Base-by-base conservation (phyloP, 2,329 filamentous ascomycete genomes). In the Aureobasidium sp. region DNA sequence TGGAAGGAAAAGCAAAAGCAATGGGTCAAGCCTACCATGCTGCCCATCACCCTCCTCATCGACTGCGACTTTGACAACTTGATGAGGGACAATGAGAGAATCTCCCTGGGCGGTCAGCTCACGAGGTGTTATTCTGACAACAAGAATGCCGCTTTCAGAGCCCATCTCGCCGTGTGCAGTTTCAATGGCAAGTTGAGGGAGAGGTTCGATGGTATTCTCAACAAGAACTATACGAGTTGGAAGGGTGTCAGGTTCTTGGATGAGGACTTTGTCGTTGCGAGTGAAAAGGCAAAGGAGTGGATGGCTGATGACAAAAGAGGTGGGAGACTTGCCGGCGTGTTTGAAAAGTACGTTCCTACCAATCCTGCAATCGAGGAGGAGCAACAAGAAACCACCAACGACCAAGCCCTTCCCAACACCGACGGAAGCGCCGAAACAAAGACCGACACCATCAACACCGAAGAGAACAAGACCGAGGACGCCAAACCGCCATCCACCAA, bases 111-210 rank as follows among this genome's bases (percentile, higher is more conserved):
- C 1, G 84, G 85, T 61, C 94, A 99, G 73, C 80, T 99, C 63
- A 95, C 90, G 9, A 80, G 94, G 60, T 88, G 83, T 61, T 99
- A 99, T 74, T 90, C 91, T 21, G 90, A 96, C 69, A 97, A 96
- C 74, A 83, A 82, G 62, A 84, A 81, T 60, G 80, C 87, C 0
- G 75, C 71, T 8, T 92, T 83, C 70, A 82, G 86, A 55, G 79
- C 85, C 8, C 87, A 95, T 73, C 71, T 97, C 47, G 85, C 84
- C 60, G 74, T 97, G 61, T 90, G 87, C 65, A 89, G 87, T 0
- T 97, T 91, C 77, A 82, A 85, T 33, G 89, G 89, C 11, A 74
- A 76, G 64, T 75, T 99, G 69, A 87, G 85, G 69, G 80, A 88
- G 68, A 82, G 94, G 38, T 95, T 95, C 71, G 88, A 96, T 66